These are phyloP conservation scores for Neltuma alba DNA, from an alignment of 306 rosid genomes.

Conservation along the genomic window DNA sequence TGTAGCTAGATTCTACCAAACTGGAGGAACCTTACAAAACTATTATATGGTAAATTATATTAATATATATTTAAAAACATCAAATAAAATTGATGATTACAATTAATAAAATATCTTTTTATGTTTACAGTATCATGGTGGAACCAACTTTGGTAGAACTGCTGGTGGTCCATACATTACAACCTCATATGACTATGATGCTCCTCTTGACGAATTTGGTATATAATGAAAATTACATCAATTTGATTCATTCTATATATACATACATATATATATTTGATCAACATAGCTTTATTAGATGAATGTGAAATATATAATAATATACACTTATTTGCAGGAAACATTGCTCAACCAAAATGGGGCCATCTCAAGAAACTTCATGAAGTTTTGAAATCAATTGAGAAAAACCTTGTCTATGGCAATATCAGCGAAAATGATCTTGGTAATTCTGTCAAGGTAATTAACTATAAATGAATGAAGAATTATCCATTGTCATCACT, in stretches of 20 bases:
- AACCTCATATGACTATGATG: conserved; percentile 65
- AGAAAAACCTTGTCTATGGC: background rate
- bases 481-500: too few species aligned
- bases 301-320: background rate
- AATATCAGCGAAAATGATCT: background rate
- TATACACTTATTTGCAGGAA: background rate
- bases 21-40: conserved; percentile 66
- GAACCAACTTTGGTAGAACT: conserved; percentile 64
- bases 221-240: background rate
- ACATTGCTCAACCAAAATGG: conserved; percentile 9
- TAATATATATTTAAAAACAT: background rate
- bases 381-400: background rate
- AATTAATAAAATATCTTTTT: background rate
- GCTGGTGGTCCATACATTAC: conserved; percentile 64
- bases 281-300: background rate
- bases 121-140: conserved; percentile 63
- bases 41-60: conserved; percentile 55
- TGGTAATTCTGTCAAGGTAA: background rate
- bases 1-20: conserved; percentile 61
- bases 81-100: background rate
- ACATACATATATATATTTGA: background rate
- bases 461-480: background rate
- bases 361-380: conserved; percentile 2
- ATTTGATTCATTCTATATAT: background rate
- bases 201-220: conserved; percentile 68